Evolutionary conservation across 305 asterid genomes (phyloP), one percentile per base, ranked within the genome.

Genomic region (Solanum hybrid): DNA sequence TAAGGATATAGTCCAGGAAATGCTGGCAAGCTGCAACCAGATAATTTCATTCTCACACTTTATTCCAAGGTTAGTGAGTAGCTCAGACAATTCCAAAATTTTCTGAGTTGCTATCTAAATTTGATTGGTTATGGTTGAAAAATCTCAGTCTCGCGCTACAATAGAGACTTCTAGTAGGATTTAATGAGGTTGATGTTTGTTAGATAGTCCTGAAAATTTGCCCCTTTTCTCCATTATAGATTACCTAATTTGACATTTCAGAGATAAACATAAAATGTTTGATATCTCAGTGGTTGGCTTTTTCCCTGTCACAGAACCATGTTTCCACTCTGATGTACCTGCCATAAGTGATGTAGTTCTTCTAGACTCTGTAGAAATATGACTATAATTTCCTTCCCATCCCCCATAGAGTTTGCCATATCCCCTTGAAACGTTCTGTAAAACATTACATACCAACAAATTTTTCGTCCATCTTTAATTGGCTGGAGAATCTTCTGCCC

Each of bases 1-100:
- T 90, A 87, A 91, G 89, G 87, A 92, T 79, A 86, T 34, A 64
- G 87, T 97, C 7, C 90, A 93, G 87, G 97, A 95, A 91, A 95
- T 97, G 84, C 88, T 92, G 93, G 90, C 81, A 92, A 93, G 90
- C 82, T 94, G 98, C 95, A 92, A 91, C 81, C 94, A 92, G 57
- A 91, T 96, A 89, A 93, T 97, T 87, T 94, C 97, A 20, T 95
- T 96, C 90, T 97, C 99, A 80, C 99, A 97, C 94, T 96, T 97
- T 90, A 92, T 97, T 87, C 99, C 99, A 3, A 94, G 99, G 99
- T 95, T 35, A 88, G 98, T 91, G 77, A 87, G 88, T 87, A 33
- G n/a, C 33, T 33, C 46, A 33, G 76, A 33, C 76, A 57, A 33
- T 22, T 57, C 14, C 46, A 57, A 61, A 33, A 85, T 85, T 29